Evolutionary conservation across 2,329 filamentous ascomycete genomes (phyloP).

Genomic region (Xylariaceae sp.): DNA sequence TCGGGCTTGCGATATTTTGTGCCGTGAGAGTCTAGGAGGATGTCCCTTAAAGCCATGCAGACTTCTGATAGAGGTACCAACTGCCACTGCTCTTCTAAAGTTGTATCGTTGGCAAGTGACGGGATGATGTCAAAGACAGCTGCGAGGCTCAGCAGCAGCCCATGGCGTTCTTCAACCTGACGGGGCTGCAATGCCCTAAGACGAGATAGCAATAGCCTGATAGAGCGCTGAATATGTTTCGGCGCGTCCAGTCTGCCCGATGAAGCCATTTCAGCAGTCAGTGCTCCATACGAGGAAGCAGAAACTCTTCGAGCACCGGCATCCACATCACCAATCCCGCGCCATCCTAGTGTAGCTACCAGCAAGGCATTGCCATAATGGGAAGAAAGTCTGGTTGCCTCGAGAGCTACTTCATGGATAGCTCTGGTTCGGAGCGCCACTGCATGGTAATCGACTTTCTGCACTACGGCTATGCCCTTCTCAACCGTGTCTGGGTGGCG

Average conservation of each 20-base stretch:
- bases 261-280: slow-evolving; percentile 37
- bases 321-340: slow-evolving; percentile 78
- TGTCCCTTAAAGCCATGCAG: slow-evolving; percentile 22
- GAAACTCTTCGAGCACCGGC: slow-evolving; percentile 64
- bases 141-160: slow-evolving; percentile 55
- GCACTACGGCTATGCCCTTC: slow-evolving; percentile 78
- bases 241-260: slow-evolving; percentile 14
- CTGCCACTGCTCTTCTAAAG: slow-evolving; percentile 2
- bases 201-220: slow-evolving; percentile 35
- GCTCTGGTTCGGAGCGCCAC: slow-evolving; percentile 83
- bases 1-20: slow-evolving; percentile 52
- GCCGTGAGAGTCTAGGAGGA: slow-evolving; percentile 34
- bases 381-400: slow-evolving; percentile 57
- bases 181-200: slow-evolving; percentile 42
- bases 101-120: slow-evolving; percentile 14
- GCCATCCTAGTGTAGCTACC: slow-evolving; percentile 70
- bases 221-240: slow-evolving; percentile 24
- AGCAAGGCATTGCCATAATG: slow-evolving; percentile 66
- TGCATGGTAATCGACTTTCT: slow-evolving; percentile 85
- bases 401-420: slow-evolving; percentile 66
- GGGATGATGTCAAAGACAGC: slow-evolving; percentile 45
- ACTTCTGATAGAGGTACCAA: slow-evolving; percentile 14
- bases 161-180: slow-evolving; percentile 64
- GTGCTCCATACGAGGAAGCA: slow-evolving; percentile 58
- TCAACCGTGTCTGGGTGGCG: slow-evolving; percentile 80